These are phyloP conservation scores for Astrephomene gubernaculifera DNA, from an alignment of 139 green algal genomes.

Conservation along the genomic window DNA sequence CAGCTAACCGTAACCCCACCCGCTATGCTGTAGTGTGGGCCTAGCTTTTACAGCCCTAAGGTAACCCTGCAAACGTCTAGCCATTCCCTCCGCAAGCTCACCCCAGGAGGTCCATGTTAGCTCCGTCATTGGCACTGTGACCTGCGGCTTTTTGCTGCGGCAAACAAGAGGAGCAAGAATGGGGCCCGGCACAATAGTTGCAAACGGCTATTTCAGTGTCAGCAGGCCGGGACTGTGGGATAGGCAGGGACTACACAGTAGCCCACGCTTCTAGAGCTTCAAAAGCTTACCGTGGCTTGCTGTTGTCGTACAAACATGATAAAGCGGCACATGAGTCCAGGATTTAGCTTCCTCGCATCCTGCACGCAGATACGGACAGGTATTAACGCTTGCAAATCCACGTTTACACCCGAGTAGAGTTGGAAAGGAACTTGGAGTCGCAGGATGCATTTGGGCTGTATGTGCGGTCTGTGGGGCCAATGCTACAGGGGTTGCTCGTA, in stretches of 20 bases:
- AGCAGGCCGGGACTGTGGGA: too few species aligned
- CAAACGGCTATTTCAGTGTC: too few species aligned
- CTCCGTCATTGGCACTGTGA: not conserved
- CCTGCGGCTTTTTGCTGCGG: constrained; percentile 18
- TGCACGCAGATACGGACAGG: too few species aligned
- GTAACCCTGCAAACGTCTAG: not conserved
- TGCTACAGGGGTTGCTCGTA: too few species aligned
- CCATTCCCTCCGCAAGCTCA: not conserved
- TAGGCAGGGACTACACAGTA: not conserved
- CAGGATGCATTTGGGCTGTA: too few species aligned
- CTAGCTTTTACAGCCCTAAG: not conserved
- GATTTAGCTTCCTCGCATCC: constrained; percentile 23
- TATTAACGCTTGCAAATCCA: too few species aligned
- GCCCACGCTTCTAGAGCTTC: not conserved
- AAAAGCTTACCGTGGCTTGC: not conserved
- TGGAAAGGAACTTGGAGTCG: too few species aligned
- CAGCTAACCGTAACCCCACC: not conserved
- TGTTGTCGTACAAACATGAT: constrained; percentile 7
- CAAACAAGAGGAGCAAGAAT: not conserved
- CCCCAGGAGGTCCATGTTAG: constrained; percentile 2
- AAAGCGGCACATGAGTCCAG: constrained; percentile 2
- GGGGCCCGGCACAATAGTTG: not conserved
- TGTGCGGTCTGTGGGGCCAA: too few species aligned
- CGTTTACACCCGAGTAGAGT: too few species aligned
- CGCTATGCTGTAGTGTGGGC: not conserved